A percentile compares a stretch with the other conserved stretches of the same genome.
phyloP scores from a whole-genome alignment of 176 grass and related monocot species.

The Bonia amplexicaulis region DNA sequence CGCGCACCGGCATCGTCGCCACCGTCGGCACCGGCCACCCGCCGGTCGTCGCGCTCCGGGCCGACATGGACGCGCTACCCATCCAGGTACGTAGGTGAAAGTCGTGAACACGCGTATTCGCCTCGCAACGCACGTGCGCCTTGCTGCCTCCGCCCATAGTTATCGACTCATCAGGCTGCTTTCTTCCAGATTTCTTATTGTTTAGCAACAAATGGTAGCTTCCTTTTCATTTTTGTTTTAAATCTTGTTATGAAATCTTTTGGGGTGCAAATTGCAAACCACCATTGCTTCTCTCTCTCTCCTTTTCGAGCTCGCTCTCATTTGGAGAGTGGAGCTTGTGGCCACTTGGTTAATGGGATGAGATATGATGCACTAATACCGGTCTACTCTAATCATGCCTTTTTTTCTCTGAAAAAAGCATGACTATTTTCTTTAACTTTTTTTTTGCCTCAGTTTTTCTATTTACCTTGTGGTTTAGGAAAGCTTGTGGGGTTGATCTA shows the following conservation, averaged over 20 bases:
- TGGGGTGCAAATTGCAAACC: neutral
- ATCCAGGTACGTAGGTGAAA: conserved; percentile 58
- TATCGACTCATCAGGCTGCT: neutral
- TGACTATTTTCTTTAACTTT: neutral
- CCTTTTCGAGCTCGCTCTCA: neutral
- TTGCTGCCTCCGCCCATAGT: neutral
- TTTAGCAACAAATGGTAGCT: neutral
- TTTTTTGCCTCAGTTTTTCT: neutral
- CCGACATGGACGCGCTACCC: conserved; percentile 95
- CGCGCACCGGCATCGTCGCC: conserved; percentile 79
- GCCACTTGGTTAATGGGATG: neutral
- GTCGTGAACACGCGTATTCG: neutral
- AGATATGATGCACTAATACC: neutral
- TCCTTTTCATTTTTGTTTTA: neutral
- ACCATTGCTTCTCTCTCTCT: neutral
- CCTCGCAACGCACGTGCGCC: neutral
- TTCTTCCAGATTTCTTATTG: neutral
- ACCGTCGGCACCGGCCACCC: conserved; percentile 60
- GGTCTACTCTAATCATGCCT: neutral
- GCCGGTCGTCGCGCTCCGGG: conserved; percentile 74
- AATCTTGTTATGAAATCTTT: neutral
- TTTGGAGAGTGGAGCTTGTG: neutral
- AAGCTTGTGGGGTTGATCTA: neutral
- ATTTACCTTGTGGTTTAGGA: neutral
- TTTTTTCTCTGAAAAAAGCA: neutral